Conservation (phyloP, 169 alveolate species). For the Plasmodium gonderi region DNA sequence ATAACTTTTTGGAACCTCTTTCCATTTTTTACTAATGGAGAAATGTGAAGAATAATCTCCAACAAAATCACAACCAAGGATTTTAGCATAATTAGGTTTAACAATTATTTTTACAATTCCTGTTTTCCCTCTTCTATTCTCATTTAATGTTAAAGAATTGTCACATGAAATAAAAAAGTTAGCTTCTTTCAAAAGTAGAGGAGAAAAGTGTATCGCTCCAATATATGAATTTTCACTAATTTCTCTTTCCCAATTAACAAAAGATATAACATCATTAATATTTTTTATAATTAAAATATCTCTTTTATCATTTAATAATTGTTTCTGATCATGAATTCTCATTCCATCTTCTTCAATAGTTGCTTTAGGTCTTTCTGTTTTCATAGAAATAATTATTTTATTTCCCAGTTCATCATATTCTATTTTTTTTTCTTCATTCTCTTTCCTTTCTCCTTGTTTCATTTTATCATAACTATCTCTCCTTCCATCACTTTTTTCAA, state of each 20-base stretch:
- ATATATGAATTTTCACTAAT: slow-evolving; percentile 16
- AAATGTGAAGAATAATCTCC: slow-evolving; percentile 50
- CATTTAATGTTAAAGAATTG: slow-evolving; percentile 49
- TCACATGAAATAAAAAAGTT: slow-evolving; percentile 42
- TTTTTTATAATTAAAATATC: slow-evolving; percentile 27
- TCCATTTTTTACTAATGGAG: slow-evolving; percentile 31
- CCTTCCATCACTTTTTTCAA: not conserved
- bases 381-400: slow-evolving; percentile 33
- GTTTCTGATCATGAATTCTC: not conserved
- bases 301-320: not conserved
- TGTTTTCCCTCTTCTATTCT: slow-evolving; percentile 57
- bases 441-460: not conserved
- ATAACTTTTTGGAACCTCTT: slow-evolving; percentile 7
- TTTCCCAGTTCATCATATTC: slow-evolving; percentile 40
- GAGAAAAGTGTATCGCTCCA: slow-evolving; percentile 26
- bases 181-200: slow-evolving; percentile 52
- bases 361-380: slow-evolving; percentile 55
- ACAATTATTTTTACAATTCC: slow-evolving; percentile 36
- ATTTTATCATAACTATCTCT: not conserved
- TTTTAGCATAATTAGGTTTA: slow-evolving; percentile 19
- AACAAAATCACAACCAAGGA: slow-evolving; percentile 57
- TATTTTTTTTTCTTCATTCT: not conserved
- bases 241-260: slow-evolving; percentile 26
- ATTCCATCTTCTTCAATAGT: slow-evolving; percentile 16
- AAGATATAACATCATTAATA: slow-evolving; percentile 42